Percentiles rank a stretch among this genome's conserved stretches.
Evolutionary conservation across 768 basidiomycete species (phyloP).

Genomic region (Auricularia auricula-judae): DNA sequence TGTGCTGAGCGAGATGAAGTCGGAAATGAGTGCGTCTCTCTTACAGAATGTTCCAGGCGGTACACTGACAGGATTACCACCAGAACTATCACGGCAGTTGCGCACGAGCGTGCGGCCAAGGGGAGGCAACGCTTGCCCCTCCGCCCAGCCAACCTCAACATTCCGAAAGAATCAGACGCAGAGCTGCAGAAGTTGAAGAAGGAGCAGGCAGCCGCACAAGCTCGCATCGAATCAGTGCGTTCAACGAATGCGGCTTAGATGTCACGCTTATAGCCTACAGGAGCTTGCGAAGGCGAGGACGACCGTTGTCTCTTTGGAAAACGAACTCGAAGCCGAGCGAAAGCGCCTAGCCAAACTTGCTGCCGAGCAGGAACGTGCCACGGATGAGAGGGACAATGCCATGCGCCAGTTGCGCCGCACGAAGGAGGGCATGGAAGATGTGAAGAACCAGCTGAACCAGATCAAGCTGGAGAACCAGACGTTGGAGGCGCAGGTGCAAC

Average conservation of each 20-base stretch:
- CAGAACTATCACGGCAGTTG: neutral
- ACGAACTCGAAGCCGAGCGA: slow-evolving; percentile 60
- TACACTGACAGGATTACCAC: no score
- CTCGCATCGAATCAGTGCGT: slow-evolving; percentile 45
- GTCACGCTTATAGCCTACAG: slow-evolving; percentile 24
- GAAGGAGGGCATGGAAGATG: slow-evolving; percentile 70
- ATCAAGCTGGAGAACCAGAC: slow-evolving; percentile 65
- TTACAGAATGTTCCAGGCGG: no score
- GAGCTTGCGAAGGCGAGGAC: slow-evolving; percentile 60
- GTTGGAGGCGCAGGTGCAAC: slow-evolving; percentile 62
- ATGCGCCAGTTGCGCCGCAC: slow-evolving; percentile 55
- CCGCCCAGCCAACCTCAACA: neutral
- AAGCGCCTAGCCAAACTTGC: slow-evolving; percentile 49
- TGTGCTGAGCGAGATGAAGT: neutral
- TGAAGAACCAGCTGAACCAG: slow-evolving; percentile 54
- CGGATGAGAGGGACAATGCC: slow-evolving; percentile 56
- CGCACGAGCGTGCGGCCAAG: neutral
- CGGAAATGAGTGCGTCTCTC: no score
- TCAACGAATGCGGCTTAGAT: neutral
- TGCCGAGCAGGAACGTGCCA: slow-evolving; percentile 49
- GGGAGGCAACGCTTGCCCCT: neutral
- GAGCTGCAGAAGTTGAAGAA: slow-evolving; percentile 55
- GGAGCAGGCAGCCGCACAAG: slow-evolving; percentile 32
- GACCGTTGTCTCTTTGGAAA: slow-evolving; percentile 59
- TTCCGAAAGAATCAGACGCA: neutral